phyloP scores from a whole-genome alignment of 441 rosid species.

The Capsella rubella region DNA sequence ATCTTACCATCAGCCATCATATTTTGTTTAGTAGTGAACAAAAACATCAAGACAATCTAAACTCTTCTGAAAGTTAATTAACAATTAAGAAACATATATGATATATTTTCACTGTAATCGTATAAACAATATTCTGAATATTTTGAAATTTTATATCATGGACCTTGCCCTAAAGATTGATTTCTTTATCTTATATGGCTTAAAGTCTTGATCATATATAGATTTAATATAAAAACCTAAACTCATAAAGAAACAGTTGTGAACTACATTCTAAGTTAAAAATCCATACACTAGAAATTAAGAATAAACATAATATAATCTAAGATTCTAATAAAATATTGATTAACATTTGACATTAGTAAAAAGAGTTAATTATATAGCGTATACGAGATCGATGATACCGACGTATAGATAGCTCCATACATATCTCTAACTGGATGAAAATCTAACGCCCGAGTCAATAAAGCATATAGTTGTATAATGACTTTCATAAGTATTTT shows the following conservation, averaged over 20 bases:
- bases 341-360: background rate
- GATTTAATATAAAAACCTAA: background rate
- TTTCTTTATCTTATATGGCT: background rate
- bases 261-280: background rate
- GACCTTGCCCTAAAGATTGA: background rate
- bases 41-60: background rate
- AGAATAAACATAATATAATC: background rate
- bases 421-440: background rate
- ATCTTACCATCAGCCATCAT: background rate
- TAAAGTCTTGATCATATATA: background rate
- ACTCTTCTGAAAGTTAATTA: background rate
- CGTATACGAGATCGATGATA: slow-evolving; percentile 11
- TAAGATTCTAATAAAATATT: background rate
- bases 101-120: background rate
- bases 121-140: too few species aligned
- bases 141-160: too few species aligned
- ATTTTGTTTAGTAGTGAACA: background rate
- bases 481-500: slow-evolving; percentile 12
- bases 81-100: background rate
- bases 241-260: background rate
- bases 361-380: background rate
- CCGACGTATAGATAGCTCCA: background rate
- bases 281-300: background rate
- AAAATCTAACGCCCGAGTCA: slow-evolving; percentile 10
- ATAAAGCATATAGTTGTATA: background rate